Percentiles rank a stretch among this genome's conserved stretches.
Evolutionary conservation across 2,329 filamentous ascomycete species (phyloP).

Genomic region (Neofusicoccum parvum): DNA sequence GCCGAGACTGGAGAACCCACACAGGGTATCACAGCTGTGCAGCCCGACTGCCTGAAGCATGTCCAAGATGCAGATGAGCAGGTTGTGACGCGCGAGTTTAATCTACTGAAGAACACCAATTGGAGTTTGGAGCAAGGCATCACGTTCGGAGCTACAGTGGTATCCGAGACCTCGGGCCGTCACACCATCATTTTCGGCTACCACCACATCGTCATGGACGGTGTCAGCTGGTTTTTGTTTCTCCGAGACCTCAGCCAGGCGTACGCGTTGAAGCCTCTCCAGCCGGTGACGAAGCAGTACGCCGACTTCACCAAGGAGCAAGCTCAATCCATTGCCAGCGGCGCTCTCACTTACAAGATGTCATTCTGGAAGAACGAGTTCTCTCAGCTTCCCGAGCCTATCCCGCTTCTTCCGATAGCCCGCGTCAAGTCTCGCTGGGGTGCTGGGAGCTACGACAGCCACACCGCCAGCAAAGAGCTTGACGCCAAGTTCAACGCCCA

Average conservation of each 20-base stretch:
- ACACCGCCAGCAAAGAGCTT: background rate
- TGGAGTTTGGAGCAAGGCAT: constrained; percentile 46
- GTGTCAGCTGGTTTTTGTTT: constrained; percentile 48
- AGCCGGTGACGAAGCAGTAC: constrained; percentile 34
- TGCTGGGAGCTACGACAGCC: background rate
- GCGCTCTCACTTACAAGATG: constrained; percentile 27
- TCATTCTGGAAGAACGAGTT: constrained; percentile 39
- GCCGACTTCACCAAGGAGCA: constrained; percentile 37
- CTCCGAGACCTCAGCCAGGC: constrained; percentile 47
- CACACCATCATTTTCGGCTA: constrained; percentile 48
- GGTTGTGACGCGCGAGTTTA: constrained; percentile 29
- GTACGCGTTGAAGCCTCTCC: constrained; percentile 39
- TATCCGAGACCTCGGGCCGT: constrained; percentile 35
- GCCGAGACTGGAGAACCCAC: constrained; percentile 28
- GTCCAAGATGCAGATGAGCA: background rate
- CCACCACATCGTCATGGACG: constrained; percentile 58
- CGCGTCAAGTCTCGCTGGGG: no score
- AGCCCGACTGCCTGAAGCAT: background rate
- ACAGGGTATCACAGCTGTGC: constrained; percentile 4
- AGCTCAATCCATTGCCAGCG: background rate
- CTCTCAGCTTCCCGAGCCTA: constrained; percentile 25
- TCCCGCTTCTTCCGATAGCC: constrained; percentile 40
- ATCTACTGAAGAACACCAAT: constrained; percentile 26
- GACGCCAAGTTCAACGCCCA: background rate
- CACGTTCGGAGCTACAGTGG: constrained; percentile 36